Percentiles rank a stretch among this genome's conserved stretches.
These are phyloP conservation scores for Hansenula lynferdii DNA, from an alignment of 1,139 yeast genomes.

Conservation along the genomic window DNA sequence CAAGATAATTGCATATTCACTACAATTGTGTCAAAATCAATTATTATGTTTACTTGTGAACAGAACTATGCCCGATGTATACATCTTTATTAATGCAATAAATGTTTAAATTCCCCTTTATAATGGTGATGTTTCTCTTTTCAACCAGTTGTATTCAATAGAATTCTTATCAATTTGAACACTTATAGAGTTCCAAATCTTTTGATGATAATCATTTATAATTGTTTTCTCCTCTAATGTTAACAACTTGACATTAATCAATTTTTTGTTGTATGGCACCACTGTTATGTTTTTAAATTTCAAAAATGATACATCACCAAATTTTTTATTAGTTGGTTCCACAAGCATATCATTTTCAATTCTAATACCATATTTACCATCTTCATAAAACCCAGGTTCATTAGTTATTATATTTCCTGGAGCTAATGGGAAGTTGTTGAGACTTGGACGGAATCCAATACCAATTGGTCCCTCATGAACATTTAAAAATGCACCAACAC, in stretches of 20 bases:
- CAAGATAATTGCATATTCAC: no score
- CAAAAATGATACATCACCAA: constrained; percentile 55
- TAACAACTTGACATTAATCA: constrained; percentile 57
- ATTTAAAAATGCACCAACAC: constrained; percentile 88
- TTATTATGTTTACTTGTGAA: no score
- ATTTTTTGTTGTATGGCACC: constrained; percentile 79
- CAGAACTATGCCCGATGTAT: no score
- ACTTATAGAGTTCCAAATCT: constrained; percentile 54
- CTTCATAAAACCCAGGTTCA: constrained; percentile 96
- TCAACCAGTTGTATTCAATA: constrained; percentile 65
- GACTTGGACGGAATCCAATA: constrained; percentile 57
- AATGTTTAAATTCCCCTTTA: no score
- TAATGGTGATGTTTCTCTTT: constrained; percentile 51
- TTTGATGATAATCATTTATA: constrained; percentile 65
- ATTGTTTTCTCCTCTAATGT: constrained; percentile 57
- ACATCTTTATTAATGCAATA: no score
- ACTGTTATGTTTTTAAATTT: constrained; percentile 82
- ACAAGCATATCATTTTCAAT: constrained; percentile 78
- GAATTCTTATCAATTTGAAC: constrained; percentile 45
- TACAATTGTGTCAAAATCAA: no score
- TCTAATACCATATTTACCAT: constrained; percentile 89
- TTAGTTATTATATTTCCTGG: constrained; percentile 79
- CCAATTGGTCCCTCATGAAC: constrained; percentile 98
- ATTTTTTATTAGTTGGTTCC: constrained; percentile 31
- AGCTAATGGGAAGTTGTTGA: constrained; percentile 27